These are phyloP conservation scores for Penicillium sp. DNA, from an alignment of 2,329 filamentous ascomycete genomes.

Conservation along the genomic window DNA sequence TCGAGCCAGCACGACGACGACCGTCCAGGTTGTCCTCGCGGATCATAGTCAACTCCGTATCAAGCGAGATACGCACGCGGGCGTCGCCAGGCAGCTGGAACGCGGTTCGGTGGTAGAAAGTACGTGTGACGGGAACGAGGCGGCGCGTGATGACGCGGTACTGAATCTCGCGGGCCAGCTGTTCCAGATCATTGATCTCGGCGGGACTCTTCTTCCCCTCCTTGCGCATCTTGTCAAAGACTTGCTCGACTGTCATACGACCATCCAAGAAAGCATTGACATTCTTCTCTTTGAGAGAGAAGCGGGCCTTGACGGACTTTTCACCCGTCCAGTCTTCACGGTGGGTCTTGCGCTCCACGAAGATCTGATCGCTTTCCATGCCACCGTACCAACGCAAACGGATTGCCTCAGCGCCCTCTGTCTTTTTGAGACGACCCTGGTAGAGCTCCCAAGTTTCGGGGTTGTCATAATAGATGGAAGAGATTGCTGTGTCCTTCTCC, in stretches of 20 bases:
- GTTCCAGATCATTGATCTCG: conserved; percentile 82
- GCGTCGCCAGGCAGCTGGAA: conserved; percentile 97
- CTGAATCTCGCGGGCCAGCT: conserved; percentile 84
- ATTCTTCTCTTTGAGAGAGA: conserved; percentile 93
- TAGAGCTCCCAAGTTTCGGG: conserved; percentile 91
- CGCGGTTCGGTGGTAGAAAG: conserved; percentile 96
- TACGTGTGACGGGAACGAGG: conserved; percentile 82
- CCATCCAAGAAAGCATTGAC: conserved; percentile 86
- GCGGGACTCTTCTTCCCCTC: conserved; percentile 91
- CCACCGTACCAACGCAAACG: conserved; percentile 95
- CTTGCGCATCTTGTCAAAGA: conserved; percentile 95
- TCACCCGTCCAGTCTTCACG: conserved; percentile 98
- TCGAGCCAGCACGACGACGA: conserved; percentile 66
- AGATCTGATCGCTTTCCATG: conserved; percentile 92
- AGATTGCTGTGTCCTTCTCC: conserved; percentile 82
- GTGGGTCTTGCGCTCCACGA: conserved; percentile 96
- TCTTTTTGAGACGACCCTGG: conserved; percentile 91
- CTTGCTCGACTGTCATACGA: conserved; percentile 72
- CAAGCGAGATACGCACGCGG: conserved; percentile 89
- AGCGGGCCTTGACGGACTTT: conserved; percentile 96
- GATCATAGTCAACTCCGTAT: conserved; percentile 91
- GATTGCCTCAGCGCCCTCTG: conserved; percentile 93
- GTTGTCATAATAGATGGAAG: conserved; percentile 98
- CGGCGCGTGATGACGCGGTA: conserved; percentile 85
- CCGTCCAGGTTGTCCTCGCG: conserved; percentile 94